Base-by-base conservation (phyloP, 23 red algal species). In the Gracilaria vermiculophylla region DNA sequence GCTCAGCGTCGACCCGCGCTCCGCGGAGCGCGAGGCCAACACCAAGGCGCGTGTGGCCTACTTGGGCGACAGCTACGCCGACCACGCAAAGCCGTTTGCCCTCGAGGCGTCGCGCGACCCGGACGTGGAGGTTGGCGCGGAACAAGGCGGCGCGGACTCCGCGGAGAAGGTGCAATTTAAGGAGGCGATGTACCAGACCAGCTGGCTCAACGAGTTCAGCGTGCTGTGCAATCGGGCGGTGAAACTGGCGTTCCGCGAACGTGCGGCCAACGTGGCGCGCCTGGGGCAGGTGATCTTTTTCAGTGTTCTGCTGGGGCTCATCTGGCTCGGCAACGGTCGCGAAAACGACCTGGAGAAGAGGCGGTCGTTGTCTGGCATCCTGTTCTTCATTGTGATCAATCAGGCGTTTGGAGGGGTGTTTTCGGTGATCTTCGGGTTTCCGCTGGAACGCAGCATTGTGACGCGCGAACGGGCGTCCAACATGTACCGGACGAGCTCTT, bases 331-430 rank as follows among this genome's bases (percentile, higher is more conserved):
- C 37, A 94, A 90, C 7, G 95, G 85, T 16, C 90, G 95, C 29
- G 53, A 90, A 17, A 77, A 78, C 15, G 79, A 81, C 5, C 36
- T 80, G 1, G 65, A 2, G 6, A 82, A 56, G 34, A 41, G 62
- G 39, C 62, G 21, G 58, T 73, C 75, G 19, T 16, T 98, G 28
- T 52, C 34, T 32, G 97, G 97, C 53, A 76, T 95, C 7, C 58
- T 99, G 28, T 99, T 99, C 89, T 99, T 99, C 70, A 78, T 99
- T 48, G 47, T 81, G 23, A 99, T 99, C 71, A 99, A 99, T 45
- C 97, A 99, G 76, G 65, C 80, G 33, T 83, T 94, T 40, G 81
- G 64, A 3, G 92, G 92, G 0, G 78, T 94, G 16, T 99, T 99
- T 71, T 50, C 85, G 42, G 86, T 94, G n/a, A 86, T 99, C 49